phyloP scores from a whole-genome alignment of 2,329 filamentous ascomycete genomes.

The Colletotrichum sp. region DNA sequence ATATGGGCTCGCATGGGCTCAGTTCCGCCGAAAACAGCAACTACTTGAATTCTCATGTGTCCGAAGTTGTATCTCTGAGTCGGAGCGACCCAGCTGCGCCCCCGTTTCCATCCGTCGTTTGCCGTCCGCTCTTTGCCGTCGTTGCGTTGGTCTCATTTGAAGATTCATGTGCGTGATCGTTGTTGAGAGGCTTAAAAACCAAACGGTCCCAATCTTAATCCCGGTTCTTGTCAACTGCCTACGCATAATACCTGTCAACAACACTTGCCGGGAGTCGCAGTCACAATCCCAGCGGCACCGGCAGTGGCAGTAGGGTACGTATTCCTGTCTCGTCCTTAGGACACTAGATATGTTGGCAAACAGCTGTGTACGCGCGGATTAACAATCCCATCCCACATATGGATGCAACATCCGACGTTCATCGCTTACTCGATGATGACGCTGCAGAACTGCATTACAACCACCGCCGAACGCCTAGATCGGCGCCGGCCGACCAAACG shows the following conservation, averaged over 20 bases:
- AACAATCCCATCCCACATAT: neutral
- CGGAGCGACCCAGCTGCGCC: neutral
- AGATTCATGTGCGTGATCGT: neutral
- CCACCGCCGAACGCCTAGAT: neutral
- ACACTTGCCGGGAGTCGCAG: neutral
- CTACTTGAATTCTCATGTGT: neutral
- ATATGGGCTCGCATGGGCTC: constrained; percentile 6
- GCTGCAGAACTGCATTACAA: constrained; percentile 3
- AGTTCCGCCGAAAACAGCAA: constrained; percentile 12
- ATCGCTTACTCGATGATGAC: constrained; percentile 6
- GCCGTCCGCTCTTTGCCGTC: neutral
- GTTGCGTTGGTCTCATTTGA: neutral
- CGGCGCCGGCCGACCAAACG: neutral
- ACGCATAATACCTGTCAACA: neutral
- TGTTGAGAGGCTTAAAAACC: neutral
- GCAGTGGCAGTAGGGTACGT: neutral
- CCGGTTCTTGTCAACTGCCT: neutral
- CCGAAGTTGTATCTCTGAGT: neutral
- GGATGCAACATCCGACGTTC: neutral
- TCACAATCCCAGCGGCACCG: neutral
- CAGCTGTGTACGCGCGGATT: neutral
- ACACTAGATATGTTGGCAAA: neutral
- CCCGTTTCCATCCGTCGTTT: constrained; percentile 14
- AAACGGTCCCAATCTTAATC: neutral
- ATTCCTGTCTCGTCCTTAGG: neutral